Conservation (phyloP, 331 rosid species). For the Cydonia oblonga region DNA sequence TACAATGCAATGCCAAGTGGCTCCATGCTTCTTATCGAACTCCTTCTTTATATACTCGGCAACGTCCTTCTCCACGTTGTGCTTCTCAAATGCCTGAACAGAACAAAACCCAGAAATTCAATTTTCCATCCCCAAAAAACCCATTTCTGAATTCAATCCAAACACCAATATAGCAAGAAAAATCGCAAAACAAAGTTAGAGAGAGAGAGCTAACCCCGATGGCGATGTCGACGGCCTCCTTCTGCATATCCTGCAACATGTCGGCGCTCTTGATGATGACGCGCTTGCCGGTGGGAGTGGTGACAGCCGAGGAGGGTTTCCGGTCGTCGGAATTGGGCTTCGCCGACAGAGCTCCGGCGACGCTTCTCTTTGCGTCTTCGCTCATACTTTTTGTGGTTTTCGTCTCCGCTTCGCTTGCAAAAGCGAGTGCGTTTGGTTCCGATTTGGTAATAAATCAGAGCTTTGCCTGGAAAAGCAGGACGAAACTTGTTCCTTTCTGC, state of each 20-base stretch:
- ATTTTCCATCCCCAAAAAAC: background rate
- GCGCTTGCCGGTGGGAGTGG: constrained; percentile 35
- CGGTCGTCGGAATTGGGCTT: constrained; percentile 56
- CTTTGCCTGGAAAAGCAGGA: background rate
- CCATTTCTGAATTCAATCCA: background rate
- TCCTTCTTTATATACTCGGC: constrained; percentile 89
- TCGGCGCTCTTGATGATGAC: constrained; percentile 89
- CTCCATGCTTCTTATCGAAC: constrained; percentile 75
- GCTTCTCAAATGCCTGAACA: constrained; percentile 82
- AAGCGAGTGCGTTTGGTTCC: background rate
- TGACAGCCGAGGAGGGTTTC: constrained; percentile 37
- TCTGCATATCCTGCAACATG: constrained; percentile 77
- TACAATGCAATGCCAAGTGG: constrained; percentile 97
- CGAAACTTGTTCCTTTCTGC: background rate
- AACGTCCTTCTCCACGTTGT: constrained; percentile 77
- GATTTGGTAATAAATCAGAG: background rate
- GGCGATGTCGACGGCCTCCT: constrained; percentile 86
- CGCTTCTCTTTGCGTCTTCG: constrained; percentile 45
- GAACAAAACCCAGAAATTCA: background rate
- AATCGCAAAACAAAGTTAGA: background rate
- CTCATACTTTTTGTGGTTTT: constrained; percentile 24
- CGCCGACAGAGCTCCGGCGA: constrained; percentile 29
- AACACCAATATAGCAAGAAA: too few species aligned
- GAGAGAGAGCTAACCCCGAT: constrained; percentile 42
- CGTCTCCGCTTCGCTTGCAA: background rate